Evolutionary conservation across 2,329 filamentous ascomycete genomes (phyloP).

Genomic region (Penicillium psychrosexuale): DNA sequence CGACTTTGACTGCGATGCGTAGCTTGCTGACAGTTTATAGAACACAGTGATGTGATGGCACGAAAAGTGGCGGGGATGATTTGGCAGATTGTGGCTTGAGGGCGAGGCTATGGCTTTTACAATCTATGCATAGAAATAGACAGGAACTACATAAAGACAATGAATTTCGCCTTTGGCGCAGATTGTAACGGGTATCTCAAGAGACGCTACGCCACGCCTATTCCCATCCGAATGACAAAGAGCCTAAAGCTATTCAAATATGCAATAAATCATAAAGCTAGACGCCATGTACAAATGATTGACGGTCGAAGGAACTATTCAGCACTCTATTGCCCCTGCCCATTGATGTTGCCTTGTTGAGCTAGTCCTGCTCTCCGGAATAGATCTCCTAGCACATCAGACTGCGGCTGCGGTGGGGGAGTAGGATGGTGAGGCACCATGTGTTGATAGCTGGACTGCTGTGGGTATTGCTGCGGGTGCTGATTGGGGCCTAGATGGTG

Average conservation of each 20-base stretch:
- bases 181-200: conserved; percentile 26
- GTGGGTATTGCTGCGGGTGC: conserved; percentile 8
- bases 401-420: conserved; percentile 21
- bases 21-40: conserved; percentile 20
- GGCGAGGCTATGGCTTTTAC: background rate
- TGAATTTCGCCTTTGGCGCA: conserved; percentile 9
- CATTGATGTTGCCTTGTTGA: conserved; percentile 24
- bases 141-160: conserved; percentile 2
- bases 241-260: background rate
- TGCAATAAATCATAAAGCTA: conserved; percentile 8
- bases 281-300: conserved; percentile 8
- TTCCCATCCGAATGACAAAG: background rate
- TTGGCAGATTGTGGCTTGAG: conserved; percentile 36
- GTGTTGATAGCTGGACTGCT: conserved; percentile 8
- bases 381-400: conserved; percentile 42
- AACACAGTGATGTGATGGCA: conserved; percentile 49
- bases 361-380: conserved; percentile 45
- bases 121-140: background rate
- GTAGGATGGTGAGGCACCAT: conserved; percentile 12
- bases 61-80: conserved; percentile 51
- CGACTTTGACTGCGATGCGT: background rate
- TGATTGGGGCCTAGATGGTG: conserved; percentile 36
- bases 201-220: conserved; percentile 10
- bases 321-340: conserved; percentile 11
- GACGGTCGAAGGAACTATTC: background rate